phyloP scores from a whole-genome alignment of 768 basidiomycete genomes.

The Tylopilus plumbeoviolaceoides region DNA sequence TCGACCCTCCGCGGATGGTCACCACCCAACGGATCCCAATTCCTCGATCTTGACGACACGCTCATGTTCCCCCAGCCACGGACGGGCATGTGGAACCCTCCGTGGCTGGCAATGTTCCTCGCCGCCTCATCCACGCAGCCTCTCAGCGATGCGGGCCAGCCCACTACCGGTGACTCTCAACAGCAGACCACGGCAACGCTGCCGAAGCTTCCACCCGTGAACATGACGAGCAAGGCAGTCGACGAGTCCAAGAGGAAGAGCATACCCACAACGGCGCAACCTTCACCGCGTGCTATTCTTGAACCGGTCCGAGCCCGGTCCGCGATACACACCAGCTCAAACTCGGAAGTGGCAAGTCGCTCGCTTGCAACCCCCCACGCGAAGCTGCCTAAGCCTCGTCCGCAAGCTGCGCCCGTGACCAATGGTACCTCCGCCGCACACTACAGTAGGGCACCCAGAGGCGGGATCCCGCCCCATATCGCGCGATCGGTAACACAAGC shows the following conservation, averaged over 20 bases:
- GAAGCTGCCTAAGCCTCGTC: constrained; percentile 8
- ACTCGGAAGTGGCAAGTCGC: neutral
- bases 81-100: constrained; percentile 1
- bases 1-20: constrained; percentile 23
- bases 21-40: constrained; percentile 24
- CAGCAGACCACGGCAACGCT: neutral
- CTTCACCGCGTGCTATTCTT: neutral
- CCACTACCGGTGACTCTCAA: neutral
- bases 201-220: neutral
- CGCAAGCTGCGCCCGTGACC: neutral
- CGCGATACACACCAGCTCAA: neutral
- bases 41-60: constrained; percentile 21
- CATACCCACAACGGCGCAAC: neutral
- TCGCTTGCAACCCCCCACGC: neutral
- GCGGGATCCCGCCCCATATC: constrained; percentile 29
- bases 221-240: neutral
- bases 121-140: neutral
- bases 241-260: neutral
- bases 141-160: neutral
- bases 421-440: neutral
- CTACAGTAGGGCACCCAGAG: constrained; percentile 23
- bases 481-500: constrained; percentile 30
- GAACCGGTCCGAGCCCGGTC: constrained; percentile 2
- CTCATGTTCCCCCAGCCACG: constrained; percentile 9
- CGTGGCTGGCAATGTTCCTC: constrained; percentile 5